A percentile compares a stretch with the other conserved stretches of the same genome.
Evolutionary conservation across 1,139 yeast species (phyloP).

Genomic region (Kodamaea alishanica): DNA sequence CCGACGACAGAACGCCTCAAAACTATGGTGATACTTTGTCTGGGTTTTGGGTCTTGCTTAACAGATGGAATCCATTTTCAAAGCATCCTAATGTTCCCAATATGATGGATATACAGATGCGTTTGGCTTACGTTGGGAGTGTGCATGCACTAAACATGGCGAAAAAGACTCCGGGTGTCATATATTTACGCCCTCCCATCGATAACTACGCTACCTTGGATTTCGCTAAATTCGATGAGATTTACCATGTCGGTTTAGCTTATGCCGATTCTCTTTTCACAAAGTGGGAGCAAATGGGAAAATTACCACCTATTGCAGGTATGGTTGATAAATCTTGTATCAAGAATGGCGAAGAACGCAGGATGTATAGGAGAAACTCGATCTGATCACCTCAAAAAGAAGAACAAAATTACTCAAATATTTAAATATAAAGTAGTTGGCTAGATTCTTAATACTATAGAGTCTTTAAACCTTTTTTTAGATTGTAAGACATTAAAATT

Average conservation of each 20-base stretch:
- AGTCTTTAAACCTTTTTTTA: too few relatives aligned
- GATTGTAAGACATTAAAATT: too few relatives aligned
- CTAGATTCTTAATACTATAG: too few relatives aligned
- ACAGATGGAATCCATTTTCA: conserved; percentile 89
- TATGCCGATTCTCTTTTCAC: conserved; percentile 64
- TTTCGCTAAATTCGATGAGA: conserved; percentile 88
- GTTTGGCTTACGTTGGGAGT: conserved; percentile 92
- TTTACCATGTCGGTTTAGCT: conserved; percentile 71
- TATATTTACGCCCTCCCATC: conserved; percentile 92
- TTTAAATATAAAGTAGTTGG: too few relatives aligned
- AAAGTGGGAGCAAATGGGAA: conserved; percentile 49
- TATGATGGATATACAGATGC: conserved; percentile 90
- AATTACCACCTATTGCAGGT: conserved; percentile 65
- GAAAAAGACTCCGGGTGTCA: conserved; percentile 77
- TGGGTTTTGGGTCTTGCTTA: conserved; percentile 87
- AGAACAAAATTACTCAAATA: background rate
- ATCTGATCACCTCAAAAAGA: conserved; percentile 32
- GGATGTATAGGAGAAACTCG: conserved; percentile 59
- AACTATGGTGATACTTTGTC: conserved; percentile 88
- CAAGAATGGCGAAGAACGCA: conserved; percentile 16
- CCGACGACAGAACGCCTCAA: conserved; percentile 89
- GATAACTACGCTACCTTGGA: conserved; percentile 89
- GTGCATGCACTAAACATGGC: conserved; percentile 91
- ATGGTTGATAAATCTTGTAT: conserved; percentile 23
- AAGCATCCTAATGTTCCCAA: conserved; percentile 85